Evolutionary conservation across 2,329 filamentous ascomycete species (phyloP), one percentile per base, ranked within the genome.

Genomic region (Penicillium freii): DNA sequence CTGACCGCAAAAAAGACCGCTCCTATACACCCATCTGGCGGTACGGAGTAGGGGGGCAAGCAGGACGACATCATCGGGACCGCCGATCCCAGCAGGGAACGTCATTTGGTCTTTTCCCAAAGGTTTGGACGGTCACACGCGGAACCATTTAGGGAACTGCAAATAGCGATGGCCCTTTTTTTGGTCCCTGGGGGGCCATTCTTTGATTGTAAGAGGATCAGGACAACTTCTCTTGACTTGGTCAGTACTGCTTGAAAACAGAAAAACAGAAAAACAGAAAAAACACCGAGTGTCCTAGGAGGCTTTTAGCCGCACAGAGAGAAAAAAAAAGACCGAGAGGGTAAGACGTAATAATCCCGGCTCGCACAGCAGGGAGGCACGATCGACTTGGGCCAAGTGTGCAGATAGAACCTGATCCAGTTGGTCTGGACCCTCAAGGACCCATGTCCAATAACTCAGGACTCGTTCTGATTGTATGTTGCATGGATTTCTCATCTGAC

Each of bases 401-500:
- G 43, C 38, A 38, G 36, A 25, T 29, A 56, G 53, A 34, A 40
- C 46, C 23, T 56, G 46, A 25, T 39, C 27, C 33, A 27, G 46
- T 58, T 34, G 58, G 66, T 61, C 64, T 66, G 64, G 65, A 56
- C 66, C 65, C 59, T 56, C 47, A 49, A 56, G 59, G 60, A 59
- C 63, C 63, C 62, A 46, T 48, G 46, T 44, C 51, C 21, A 56
- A 21, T 42, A 34, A 44, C 40, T 31, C 25, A 19, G 46, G 23
- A 45, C 9, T 33, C 47, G 9, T 56, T 51, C 23, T 51, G 38
- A 40, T 54, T 51, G 45, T 54, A 54, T 55, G 46, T 54, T 58
- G 57, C 59, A 62, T 60, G 23, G 15, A 43, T 55, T 51, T 15
- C 21, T 39, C 29, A 43, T 51, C 33, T 38, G 46, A 55, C 53